Conservation (phyloP, 2,329 filamentous ascomycete genomes). For the Chaetomium strumarium region DNA sequence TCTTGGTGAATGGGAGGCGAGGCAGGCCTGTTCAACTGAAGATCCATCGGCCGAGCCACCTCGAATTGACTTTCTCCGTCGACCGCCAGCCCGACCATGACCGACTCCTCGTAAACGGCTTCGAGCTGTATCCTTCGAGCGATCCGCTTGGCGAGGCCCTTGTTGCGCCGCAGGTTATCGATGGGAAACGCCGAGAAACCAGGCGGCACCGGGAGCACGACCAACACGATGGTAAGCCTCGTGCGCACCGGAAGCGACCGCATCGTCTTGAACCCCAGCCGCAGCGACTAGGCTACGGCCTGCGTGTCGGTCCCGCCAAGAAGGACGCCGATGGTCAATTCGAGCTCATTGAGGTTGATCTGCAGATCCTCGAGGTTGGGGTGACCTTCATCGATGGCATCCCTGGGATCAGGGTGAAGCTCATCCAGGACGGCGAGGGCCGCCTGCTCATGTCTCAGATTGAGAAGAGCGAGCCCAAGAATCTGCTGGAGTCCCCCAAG, state of each 20-base stretch:
- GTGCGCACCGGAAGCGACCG: constrained; percentile 7
- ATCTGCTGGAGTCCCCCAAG: neutral
- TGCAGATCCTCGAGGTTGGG: constrained; percentile 57
- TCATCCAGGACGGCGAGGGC: constrained; percentile 53
- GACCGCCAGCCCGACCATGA: constrained; percentile 39
- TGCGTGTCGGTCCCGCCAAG: constrained; percentile 39
- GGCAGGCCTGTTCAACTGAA: constrained; percentile 24
- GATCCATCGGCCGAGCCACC: constrained; percentile 31
- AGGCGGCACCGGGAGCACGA: constrained; percentile 24
- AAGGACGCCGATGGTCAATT: constrained; percentile 47
- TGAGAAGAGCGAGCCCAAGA: constrained; percentile 27
- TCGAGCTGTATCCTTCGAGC: constrained; percentile 52
- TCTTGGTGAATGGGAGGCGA: constrained; percentile 28
- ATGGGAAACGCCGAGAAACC: constrained; percentile 28
- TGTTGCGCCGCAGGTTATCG: constrained; percentile 40
- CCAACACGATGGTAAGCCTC: neutral
- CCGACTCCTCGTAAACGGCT: constrained; percentile 52
- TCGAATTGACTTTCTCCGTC: constrained; percentile 51
- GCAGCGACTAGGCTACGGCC: constrained; percentile 44
- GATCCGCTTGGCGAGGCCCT: constrained; percentile 41
- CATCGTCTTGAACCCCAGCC: constrained; percentile 21
- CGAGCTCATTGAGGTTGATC: constrained; percentile 47
- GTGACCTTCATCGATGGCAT: constrained; percentile 48
- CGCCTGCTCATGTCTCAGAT: constrained; percentile 51
- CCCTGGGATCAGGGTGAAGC: constrained; percentile 51